phyloP scores from a whole-genome alignment of 2,329 filamentous ascomycete genomes.

The Venturia carpophila region DNA sequence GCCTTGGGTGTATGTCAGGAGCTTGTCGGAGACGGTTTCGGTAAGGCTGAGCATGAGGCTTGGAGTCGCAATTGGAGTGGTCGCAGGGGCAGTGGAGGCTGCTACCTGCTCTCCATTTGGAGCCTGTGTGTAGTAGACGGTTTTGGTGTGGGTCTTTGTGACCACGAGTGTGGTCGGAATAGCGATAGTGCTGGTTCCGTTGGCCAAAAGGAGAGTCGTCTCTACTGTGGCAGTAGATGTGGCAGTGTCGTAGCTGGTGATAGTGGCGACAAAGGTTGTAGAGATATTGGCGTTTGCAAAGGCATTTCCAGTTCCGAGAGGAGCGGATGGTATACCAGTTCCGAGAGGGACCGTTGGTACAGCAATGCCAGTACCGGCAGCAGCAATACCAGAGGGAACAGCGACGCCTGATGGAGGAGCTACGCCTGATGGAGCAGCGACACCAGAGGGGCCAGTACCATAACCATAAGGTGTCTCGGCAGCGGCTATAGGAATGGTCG shows the following conservation, averaged over 20 bases:
- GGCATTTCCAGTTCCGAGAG: neutral
- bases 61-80: neutral
- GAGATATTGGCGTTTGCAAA: constrained; percentile 1
- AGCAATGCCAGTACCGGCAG: neutral
- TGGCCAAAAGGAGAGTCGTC: constrained; percentile 8
- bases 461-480: neutral
- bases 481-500: neutral
- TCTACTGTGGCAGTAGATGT: constrained; percentile 8
- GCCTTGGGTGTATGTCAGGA: constrained; percentile 10
- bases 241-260: neutral
- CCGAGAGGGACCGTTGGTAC: neutral
- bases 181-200: constrained; percentile 5
- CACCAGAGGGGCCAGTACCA: neutral
- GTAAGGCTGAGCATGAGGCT: constrained; percentile 10
- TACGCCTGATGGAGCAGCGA: neutral
- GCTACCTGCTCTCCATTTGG: neutral
- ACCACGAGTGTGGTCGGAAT: constrained; percentile 10
- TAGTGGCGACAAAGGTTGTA: neutral
- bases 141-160: neutral
- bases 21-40: neutral
- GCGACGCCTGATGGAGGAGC: neutral
- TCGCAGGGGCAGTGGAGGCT: constrained; percentile 2
- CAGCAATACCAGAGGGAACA: neutral
- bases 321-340: constrained; percentile 1
- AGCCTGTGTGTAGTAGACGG: constrained; percentile 8